Evolutionary conservation across 305 asterid genomes (phyloP).

Genomic region (Fraxinus dipetala): DNA sequence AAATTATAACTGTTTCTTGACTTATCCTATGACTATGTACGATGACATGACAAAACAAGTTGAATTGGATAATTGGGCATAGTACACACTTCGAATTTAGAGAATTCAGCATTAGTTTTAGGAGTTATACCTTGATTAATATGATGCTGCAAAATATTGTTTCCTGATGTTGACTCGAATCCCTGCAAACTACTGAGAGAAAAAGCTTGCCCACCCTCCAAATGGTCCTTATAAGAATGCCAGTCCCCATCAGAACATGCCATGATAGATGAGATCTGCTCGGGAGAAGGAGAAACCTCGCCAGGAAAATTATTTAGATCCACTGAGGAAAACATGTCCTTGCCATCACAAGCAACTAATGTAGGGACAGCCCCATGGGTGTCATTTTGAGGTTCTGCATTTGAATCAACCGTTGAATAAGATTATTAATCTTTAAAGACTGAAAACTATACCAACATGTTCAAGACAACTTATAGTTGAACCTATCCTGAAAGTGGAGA

Average conservation of each 20-base stretch:
- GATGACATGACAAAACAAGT: neutral
- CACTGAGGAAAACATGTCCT: slow-evolving; percentile 24
- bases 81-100: neutral
- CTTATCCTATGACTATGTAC: neutral
- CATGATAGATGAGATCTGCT: slow-evolving; percentile 37
- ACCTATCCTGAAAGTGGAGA: slow-evolving; percentile 26
- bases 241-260: slow-evolving; percentile 36
- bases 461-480: neutral
- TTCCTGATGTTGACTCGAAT: slow-evolving; percentile 32
- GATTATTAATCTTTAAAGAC: neutral
- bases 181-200: slow-evolving; percentile 21
- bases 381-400: slow-evolving; percentile 32
- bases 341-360: slow-evolving; percentile 26
- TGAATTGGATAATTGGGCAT: neutral
- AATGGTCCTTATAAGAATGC: slow-evolving; percentile 28
- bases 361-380: slow-evolving; percentile 18
- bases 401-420: slow-evolving; percentile 11
- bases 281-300: slow-evolving; percentile 38
- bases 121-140: slow-evolving; percentile 16
- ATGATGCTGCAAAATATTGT: slow-evolving; percentile 15
- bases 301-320: slow-evolving; percentile 15
- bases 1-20: neutral
- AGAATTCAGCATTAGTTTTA: slow-evolving; percentile 8
- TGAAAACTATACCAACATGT: slow-evolving; percentile 4
- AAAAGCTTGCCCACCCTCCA: slow-evolving; percentile 27